Evolutionary conservation across 768 basidiomycete genomes (phyloP).

Genomic region (Pleurotus djamor): DNA sequence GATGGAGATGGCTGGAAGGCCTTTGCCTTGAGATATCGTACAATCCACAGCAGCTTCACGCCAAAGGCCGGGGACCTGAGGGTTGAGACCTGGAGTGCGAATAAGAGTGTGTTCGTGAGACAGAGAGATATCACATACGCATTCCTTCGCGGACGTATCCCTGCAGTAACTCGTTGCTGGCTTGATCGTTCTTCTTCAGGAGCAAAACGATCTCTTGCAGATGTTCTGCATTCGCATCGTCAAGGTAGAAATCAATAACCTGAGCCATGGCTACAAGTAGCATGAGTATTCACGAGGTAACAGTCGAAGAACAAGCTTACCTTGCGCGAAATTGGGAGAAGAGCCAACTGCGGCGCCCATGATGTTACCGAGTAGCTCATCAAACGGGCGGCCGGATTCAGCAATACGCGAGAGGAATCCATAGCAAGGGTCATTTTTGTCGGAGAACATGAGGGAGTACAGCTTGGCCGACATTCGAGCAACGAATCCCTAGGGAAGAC

Average conservation of each 20-base stretch:
- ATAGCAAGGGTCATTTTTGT: constrained; percentile 28
- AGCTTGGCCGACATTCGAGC: constrained; percentile 19
- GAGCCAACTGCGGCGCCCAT: constrained; percentile 46
- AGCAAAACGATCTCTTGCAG: constrained; percentile 34
- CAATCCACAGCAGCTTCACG: constrained; percentile 29
- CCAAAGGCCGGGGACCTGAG: constrained; percentile 42
- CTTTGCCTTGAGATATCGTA: constrained; percentile 30
- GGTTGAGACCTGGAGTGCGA: constrained; percentile 26
- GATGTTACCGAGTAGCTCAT: constrained; percentile 39
- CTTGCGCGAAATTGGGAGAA: constrained; percentile 45
- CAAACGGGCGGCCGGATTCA: constrained; percentile 29
- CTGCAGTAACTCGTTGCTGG: constrained; percentile 31
- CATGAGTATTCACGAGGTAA: background rate
- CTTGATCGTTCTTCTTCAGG: constrained; percentile 23
- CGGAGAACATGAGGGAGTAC: constrained; percentile 22
- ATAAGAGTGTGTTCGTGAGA: background rate
- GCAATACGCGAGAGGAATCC: constrained; percentile 36
- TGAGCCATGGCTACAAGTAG: constrained; percentile 32
- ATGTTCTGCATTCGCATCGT: constrained; percentile 35
- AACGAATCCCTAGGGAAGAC: constrained; percentile 22
- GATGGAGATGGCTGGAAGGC: constrained; percentile 27
- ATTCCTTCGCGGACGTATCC: constrained; percentile 54
- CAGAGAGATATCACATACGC: constrained; percentile 29
- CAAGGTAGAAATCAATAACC: constrained; percentile 53
- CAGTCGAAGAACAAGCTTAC: constrained; percentile 14